phyloP scores from a whole-genome alignment of 2,329 filamentous ascomycete genomes.

The Colletotrichum karsti region DNA sequence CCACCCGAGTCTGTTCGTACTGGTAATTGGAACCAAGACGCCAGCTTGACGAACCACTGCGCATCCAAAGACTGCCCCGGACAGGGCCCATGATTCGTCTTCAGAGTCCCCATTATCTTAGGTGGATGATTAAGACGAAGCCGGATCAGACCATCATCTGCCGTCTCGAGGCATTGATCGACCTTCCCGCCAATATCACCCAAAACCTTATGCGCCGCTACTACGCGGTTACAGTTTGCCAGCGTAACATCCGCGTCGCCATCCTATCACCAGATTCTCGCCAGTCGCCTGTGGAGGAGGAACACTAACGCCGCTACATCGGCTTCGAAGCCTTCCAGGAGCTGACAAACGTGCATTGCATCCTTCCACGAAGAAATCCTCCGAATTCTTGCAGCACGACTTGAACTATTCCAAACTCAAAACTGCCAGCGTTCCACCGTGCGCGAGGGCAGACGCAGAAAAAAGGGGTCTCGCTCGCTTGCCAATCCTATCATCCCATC shows the following conservation, averaged over 20 bases:
- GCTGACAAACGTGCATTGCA: constrained; percentile 8
- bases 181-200: constrained; percentile 13
- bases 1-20: background rate
- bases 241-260: background rate
- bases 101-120: background rate
- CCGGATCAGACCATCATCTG: constrained; percentile 10
- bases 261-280: background rate
- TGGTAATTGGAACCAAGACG: background rate
- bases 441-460: constrained; percentile 10
- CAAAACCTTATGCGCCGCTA: constrained; percentile 6
- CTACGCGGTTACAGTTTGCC: background rate
- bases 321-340: background rate
- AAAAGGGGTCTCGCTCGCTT: constrained; percentile 11
- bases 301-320: background rate
- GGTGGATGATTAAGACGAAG: background rate
- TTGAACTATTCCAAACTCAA: background rate
- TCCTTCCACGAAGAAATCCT: background rate
- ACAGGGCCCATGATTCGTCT: background rate
- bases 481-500: constrained; percentile 1
- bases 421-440: background rate
- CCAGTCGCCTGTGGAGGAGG: background rate
- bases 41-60: no score
- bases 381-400: background rate
- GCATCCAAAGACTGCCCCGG: background rate
- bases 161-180: constrained; percentile 19